Base-by-base conservation (phyloP, 345 rosid species). In the Anastatica hierochuntica region DNA sequence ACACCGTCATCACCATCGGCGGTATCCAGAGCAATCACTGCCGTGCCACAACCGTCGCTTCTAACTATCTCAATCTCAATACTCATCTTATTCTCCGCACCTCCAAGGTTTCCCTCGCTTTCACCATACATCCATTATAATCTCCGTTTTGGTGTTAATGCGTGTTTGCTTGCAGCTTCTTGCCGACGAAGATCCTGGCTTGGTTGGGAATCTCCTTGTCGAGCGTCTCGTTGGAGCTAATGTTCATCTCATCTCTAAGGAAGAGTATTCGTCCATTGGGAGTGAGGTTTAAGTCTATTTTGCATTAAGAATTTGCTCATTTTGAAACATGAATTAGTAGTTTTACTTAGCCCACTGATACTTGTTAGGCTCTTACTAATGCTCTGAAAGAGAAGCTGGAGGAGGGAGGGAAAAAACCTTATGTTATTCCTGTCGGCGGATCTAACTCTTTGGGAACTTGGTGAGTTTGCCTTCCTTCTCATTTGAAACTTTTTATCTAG, bases 21-120 rank as follows among this genome's bases (percentile, higher is more conserved):
- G 98, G 92, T 33, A 87, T 90, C 43, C 95, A 90, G 67, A 90
- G 96, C 67, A 86, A 90, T 59, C 97, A 90, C 54, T 90, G 97
- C 29, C 95, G 97, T 41, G 90, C 97, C 11, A 79, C 97, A 36
- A 78, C 96, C 15, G 95, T 87, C 4, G 94, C 90, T 6, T 86
- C 98, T 10, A 84, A 77, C 76, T 85, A 83, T 60, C 83, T 89
- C 18, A 81, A 79, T 53, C 95, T 89, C 33, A 77, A 67, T 43
- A 66, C 77, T 55, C 77, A 83, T 72, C 78, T 85, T 31, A 85
- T 85, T 19, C 84, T 85, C 34, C 81, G 90, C 10, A 83, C 95
- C 27, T 81, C 95, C 2, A 89, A 85, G 94, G 92, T 84, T 52
- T 52, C 14, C 12, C 15, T 35, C 10, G 27, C 3, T 45, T 24